These are phyloP conservation scores for Adansonia grandidieri DNA, from an alignment of 441 rosid species.

Conservation along the genomic window DNA sequence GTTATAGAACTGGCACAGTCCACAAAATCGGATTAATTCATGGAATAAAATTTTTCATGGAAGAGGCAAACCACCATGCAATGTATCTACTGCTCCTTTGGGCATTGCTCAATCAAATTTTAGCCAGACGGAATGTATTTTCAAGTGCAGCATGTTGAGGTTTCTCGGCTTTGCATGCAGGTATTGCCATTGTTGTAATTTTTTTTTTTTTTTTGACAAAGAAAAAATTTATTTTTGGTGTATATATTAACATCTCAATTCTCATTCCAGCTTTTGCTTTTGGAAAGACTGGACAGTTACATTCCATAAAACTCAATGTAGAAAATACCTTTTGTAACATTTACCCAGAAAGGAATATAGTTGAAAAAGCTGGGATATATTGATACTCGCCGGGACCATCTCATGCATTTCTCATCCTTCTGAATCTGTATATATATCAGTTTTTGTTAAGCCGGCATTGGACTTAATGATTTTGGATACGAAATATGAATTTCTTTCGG, in stretches of 20 bases:
- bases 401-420: background rate
- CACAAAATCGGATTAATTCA: background rate
- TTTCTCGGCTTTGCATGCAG: background rate
- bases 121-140: background rate
- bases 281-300: background rate
- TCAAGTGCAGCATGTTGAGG: background rate
- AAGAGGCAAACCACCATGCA: background rate
- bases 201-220: no score
- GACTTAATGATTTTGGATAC: no score
- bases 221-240: background rate
- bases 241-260: constrained; percentile 8
- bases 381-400: background rate
- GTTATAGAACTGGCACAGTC: constrained; percentile 31
- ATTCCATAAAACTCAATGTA: constrained; percentile 17
- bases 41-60: background rate
- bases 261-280: background rate
- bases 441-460: no score
- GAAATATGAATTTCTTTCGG: no score
- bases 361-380: background rate
- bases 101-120: background rate
- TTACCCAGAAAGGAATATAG: constrained; percentile 7
- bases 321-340: constrained; percentile 6
- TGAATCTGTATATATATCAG: no score
- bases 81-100: background rate
- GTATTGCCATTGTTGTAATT: background rate